Conservation (phyloP, 1,284 basidiomycete genomes). For the Heterobasidion annosum region DNA sequence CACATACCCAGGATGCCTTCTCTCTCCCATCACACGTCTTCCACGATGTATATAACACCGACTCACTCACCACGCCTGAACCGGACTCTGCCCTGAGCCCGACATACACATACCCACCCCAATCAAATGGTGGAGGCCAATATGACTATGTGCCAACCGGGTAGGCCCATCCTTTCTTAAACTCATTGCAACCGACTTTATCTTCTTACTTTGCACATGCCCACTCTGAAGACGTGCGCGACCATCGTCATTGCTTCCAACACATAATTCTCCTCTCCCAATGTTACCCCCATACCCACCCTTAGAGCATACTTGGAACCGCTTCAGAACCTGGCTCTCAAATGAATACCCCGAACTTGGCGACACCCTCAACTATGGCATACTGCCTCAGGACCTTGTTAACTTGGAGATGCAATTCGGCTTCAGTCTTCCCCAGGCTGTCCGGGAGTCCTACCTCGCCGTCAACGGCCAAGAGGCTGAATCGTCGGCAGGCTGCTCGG, state of each 20-base stretch:
- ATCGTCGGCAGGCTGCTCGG: constrained; percentile 74
- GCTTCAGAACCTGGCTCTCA: constrained; percentile 67
- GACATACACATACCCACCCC: constrained; percentile 69
- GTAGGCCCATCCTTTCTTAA: constrained; percentile 30
- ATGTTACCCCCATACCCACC: constrained; percentile 59
- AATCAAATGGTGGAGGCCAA: constrained; percentile 29
- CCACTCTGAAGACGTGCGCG: constrained; percentile 29
- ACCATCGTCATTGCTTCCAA: constrained; percentile 54
- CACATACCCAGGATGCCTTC: constrained; percentile 71
- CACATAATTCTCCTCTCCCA: constrained; percentile 35
- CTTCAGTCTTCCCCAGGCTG: constrained; percentile 65
- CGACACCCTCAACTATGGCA: constrained; percentile 85
- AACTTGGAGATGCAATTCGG: constrained; percentile 79
- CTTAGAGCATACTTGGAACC: constrained; percentile 69
- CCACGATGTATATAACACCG: constrained; percentile 48
- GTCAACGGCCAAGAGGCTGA: constrained; percentile 88
- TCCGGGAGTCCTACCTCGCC: constrained; percentile 78
- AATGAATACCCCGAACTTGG: constrained; percentile 85
- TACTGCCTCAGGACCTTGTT: constrained; percentile 64
- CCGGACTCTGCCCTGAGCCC: constrained; percentile 31
- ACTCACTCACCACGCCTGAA: constrained; percentile 40
- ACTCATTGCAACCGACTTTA: neutral
- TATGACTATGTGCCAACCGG: constrained; percentile 53
- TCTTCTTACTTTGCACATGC: neutral
- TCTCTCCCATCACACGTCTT: constrained; percentile 62